Evolutionary conservation across 129 eudicot species (phyloP), one percentile per base, ranked within the genome.

Genomic region (Helianthus tuberosus): DNA sequence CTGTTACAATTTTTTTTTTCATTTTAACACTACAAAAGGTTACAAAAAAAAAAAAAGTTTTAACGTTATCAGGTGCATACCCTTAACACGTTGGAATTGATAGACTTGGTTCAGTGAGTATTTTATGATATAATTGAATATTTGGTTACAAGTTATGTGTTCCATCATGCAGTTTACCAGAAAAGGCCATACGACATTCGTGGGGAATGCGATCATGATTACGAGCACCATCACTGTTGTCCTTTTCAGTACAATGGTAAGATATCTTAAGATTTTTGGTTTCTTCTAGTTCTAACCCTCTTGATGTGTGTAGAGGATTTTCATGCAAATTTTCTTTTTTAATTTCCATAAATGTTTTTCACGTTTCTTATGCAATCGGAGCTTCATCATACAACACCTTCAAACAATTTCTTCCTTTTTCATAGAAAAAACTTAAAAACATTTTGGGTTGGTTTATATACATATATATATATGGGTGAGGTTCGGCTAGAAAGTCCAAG

Each of bases 231-330:
- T 93, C 66, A 88, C 89, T 13, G 89, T 93, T 74, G 98, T 93
- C 71, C 96, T 93, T 55, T 84, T 89, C 90, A 89, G 96, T 82
- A 93, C 98, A 79, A 88, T 87, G 90, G 98, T 93, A 86, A 82
- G 92, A 61, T 64, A 62, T 74, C 68, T 69, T 20, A 38, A 6
- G 49, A 46, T 38, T 25, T 38, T 20, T 54, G 62, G 51, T 64
- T 54, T 54, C 29, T 15, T 14, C 47, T 64, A 17, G 69, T 38
- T 36, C 29, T 61, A n/a, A 38, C 50, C 27, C 50, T 36, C 48
- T 14, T 9, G 62, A 50, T 48, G 36, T 32, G 36, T 32, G 36
- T 32, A 32, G 36, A 32, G 4, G 36, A 11, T 67, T 11, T 20
- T 41, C 11, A 25, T 6, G 11, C 60, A 54, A 6, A 13, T 13